phyloP scores from a whole-genome alignment of 768 basidiomycete species.

The Termitomyces sp. region DNA sequence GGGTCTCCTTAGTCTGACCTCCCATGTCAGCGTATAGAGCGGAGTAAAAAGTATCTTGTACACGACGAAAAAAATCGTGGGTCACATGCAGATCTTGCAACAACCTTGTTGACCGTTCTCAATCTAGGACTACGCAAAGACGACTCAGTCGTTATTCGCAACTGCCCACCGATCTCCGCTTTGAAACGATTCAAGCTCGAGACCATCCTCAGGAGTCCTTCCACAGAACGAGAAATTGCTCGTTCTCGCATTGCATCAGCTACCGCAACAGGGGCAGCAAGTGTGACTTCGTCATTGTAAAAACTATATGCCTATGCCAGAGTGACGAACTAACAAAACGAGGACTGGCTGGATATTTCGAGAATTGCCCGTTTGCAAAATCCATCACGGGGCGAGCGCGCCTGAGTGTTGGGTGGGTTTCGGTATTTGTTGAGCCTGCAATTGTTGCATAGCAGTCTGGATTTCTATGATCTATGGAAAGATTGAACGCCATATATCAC shows the following conservation, averaged over 20 bases:
- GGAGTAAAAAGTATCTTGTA: slow-evolving; percentile 74
- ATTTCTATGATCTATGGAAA: slow-evolving; percentile 58
- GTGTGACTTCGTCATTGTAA: not conserved
- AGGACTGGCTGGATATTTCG: not conserved
- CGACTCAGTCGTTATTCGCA: slow-evolving; percentile 74
- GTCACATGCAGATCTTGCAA: slow-evolving; percentile 20
- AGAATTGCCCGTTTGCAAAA: not conserved
- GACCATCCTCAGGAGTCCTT: slow-evolving; percentile 64
- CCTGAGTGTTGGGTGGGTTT: slow-evolving; percentile 4
- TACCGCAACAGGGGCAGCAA: slow-evolving; percentile 8
- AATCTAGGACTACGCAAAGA: slow-evolving; percentile 56
- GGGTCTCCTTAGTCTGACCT: not conserved
- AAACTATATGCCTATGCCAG: not conserved
- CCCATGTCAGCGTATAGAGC: slow-evolving; percentile 56
- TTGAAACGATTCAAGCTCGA: slow-evolving; percentile 75
- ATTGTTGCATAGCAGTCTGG: slow-evolving; percentile 54
- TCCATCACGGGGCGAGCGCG: slow-evolving; percentile 6
- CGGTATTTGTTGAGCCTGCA: slow-evolving; percentile 24
- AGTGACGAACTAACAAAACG: not conserved
- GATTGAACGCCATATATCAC: slow-evolving; percentile 4
- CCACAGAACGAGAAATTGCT: slow-evolving; percentile 49
- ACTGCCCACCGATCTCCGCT: slow-evolving; percentile 79
- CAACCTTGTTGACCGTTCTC: slow-evolving; percentile 4
- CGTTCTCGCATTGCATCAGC: slow-evolving; percentile 21
- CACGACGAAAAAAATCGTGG: slow-evolving; percentile 73